phyloP scores from a whole-genome alignment of 768 basidiomycete species.

The Leccinum variicolor region DNA sequence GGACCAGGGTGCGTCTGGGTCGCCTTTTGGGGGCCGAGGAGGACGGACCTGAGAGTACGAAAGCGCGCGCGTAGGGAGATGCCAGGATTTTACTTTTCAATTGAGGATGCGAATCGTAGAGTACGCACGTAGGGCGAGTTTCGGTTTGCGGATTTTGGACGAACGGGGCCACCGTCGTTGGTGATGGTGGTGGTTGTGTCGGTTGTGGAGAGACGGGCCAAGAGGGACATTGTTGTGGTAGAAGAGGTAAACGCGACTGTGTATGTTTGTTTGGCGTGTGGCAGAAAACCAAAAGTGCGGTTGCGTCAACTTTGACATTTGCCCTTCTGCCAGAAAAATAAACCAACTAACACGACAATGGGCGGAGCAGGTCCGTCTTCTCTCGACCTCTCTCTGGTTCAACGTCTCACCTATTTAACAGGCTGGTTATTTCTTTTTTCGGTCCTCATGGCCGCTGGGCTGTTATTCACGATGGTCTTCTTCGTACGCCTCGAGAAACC shows the following conservation, averaged over 20 bases:
- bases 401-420: conserved; percentile 26
- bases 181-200: conserved; percentile 10
- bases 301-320: background rate
- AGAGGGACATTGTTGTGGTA: conserved; percentile 26
- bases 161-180: conserved; percentile 30
- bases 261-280: conserved; percentile 27
- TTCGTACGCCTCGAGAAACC: conserved; percentile 63
- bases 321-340: too few relatives aligned
- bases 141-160: conserved; percentile 30
- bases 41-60: conserved; percentile 31
- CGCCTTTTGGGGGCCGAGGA: conserved; percentile 59
- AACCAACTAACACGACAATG: conserved; percentile 13
- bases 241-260: conserved; percentile 7
- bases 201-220: conserved; percentile 24
- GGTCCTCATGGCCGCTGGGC: conserved; percentile 90
- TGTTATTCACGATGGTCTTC: conserved; percentile 99
- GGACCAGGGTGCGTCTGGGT: conserved; percentile 64
- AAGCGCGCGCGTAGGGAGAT: background rate
- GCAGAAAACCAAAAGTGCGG: conserved; percentile 26
- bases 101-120: conserved; percentile 28
- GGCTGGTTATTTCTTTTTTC: conserved; percentile 98
- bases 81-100: conserved; percentile 18
- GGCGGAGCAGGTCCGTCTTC: conserved; percentile 39
- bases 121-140: conserved; percentile 35
- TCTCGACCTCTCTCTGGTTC: background rate